Base-by-base conservation (phyloP, 495 filamentous ascomycete species). In the Choiromyces venosus region DNA sequence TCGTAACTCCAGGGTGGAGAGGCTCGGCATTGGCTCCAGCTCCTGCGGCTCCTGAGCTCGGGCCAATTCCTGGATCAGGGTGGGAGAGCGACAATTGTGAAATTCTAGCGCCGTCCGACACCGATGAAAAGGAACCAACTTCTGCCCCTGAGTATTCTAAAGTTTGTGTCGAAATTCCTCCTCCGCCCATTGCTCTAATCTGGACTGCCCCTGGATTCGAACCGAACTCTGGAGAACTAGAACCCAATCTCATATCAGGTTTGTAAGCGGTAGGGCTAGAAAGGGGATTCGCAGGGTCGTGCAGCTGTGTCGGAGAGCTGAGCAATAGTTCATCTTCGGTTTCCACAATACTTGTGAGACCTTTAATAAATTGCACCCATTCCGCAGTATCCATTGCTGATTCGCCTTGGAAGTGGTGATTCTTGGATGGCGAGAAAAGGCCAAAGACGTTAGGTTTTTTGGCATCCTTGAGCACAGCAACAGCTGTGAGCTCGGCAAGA, bases 131-230 rank as follows among this genome's bases (percentile, higher is more conserved):
- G 4, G 92, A 95, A 4, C 91, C 92, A 37, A 93, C 83, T 36
- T 97, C 95, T 72, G 94, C 91, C 18, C 91, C 94, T 16, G 94
- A 97, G 77, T 93, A 96, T 33, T 96, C 93, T 38, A 91, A 83
- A 7, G 84, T 84, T 46, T 88, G 85, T 56, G 85, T 83, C 37
- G 87, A 84, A 70, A 82, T 83, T 65, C 81, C 83, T 12, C 81
- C 74, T 64, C 42, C 83, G 67, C 44, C 74, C 37, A 84, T 81
- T 37, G 78, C 78, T 65, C 78, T 81, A 82, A 86, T 74, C 36
- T 78, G 69, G 73, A 74, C 38, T 25, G 74, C 71, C 65, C 71
- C 56, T 56, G 68, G 67, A 38, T 68, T 78, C 19, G 76, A 75
- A 25, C 83, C 80, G 29, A 84, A 74, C 44, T 87, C 85, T 42